A percentile compares a stretch with the other conserved stretches of the same genome.
Conservation (phyloP, 257 asterid species). For the Avicennia marina region DNA sequence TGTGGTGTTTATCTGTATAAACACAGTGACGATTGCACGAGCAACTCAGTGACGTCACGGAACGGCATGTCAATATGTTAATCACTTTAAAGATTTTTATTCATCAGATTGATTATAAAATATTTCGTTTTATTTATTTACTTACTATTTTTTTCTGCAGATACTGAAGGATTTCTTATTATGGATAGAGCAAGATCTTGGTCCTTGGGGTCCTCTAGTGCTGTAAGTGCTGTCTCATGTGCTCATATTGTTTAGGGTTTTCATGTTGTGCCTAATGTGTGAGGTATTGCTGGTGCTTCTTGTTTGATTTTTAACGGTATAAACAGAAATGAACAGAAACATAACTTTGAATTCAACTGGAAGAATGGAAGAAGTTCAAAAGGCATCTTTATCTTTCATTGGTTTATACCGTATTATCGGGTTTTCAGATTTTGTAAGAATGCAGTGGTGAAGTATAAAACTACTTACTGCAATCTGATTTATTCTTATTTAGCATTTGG, state of each 20-base stretch:
- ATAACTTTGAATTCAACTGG: background rate
- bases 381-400: background rate
- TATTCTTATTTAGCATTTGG: too few relatives aligned
- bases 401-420: too few relatives aligned
- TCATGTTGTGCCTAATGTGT: background rate
- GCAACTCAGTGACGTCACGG: background rate
- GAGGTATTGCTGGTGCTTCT: background rate
- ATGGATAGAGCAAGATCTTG: slow-evolving; percentile 94
- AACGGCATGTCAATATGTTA: background rate
- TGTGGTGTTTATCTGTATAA: background rate
- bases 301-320: background rate
- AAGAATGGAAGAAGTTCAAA: background rate
- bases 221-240: slow-evolving; percentile 57
- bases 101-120: background rate
- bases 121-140: too few relatives aligned
- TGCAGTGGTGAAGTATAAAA: too few relatives aligned
- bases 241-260: background rate
- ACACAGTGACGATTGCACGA: background rate
- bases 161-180: slow-evolving; percentile 78
- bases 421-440: too few relatives aligned
- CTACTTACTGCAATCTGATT: too few relatives aligned
- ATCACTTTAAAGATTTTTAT: background rate
- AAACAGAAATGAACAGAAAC: background rate
- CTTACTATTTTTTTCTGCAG: slow-evolving; percentile 43
- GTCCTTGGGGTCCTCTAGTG: slow-evolving; percentile 99